These are phyloP conservation scores for Ceratonia siliqua DNA, from an alignment of 306 rosid species.

Conservation along the genomic window DNA sequence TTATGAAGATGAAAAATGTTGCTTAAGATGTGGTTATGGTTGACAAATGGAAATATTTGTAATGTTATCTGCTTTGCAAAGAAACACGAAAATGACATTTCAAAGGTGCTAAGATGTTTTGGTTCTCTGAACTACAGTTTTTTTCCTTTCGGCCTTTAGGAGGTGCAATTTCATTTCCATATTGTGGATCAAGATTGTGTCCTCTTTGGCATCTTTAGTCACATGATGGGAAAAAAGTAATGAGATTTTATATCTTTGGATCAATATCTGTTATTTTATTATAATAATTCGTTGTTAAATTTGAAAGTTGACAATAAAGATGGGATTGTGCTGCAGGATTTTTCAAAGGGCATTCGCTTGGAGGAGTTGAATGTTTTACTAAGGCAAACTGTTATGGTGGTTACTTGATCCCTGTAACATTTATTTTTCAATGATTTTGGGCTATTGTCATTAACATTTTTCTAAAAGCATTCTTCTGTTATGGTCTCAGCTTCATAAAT, in stretches of 20 bases:
- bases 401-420: slow-evolving; percentile 34
- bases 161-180: slow-evolving; percentile 13
- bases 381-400: slow-evolving; percentile 90
- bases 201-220: slow-evolving; percentile 1
- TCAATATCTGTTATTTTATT: slow-evolving; percentile 14
- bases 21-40: slow-evolving; percentile 20
- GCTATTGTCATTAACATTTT: not conserved
- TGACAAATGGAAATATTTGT: slow-evolving; percentile 20
- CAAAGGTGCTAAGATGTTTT: not conserved
- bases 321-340: slow-evolving; percentile 70
- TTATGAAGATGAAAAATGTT: slow-evolving; percentile 23
- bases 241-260: slow-evolving; percentile 1
- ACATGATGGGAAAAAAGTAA: slow-evolving; percentile 2
- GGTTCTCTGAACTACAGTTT: slow-evolving; percentile 17
- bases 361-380: slow-evolving; percentile 93
- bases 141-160: slow-evolving; percentile 23
- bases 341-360: slow-evolving; percentile 87
- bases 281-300: slow-evolving; percentile 14
- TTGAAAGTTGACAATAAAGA: slow-evolving; percentile 20
- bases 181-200: not conserved
- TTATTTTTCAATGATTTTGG: slow-evolving; percentile 1
- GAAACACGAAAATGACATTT: not conserved
- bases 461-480: not conserved
- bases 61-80: slow-evolving; percentile 16
- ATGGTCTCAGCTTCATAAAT: not conserved